phyloP scores from a whole-genome alignment of 306 rosid species.

The Urtica urens region DNA sequence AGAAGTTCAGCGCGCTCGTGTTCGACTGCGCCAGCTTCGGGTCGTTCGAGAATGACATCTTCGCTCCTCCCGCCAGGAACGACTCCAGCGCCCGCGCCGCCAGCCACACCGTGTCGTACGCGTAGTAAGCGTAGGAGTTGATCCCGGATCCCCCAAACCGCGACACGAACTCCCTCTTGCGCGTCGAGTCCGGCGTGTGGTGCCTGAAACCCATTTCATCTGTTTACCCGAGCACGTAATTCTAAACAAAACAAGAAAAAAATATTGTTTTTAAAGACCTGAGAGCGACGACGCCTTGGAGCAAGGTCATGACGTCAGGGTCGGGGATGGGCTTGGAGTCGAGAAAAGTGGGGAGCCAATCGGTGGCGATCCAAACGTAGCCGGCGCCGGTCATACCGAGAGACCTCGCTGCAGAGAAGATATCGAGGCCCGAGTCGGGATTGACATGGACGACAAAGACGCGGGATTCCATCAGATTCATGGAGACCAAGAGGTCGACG shows the following conservation, averaged over 20 bases:
- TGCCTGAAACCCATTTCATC: no score
- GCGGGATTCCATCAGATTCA: slow-evolving; percentile 89
- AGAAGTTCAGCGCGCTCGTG: slow-evolving; percentile 40
- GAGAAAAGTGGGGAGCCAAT: slow-evolving; percentile 77
- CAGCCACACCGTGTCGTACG: slow-evolving; percentile 83
- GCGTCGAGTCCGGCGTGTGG: slow-evolving; percentile 24
- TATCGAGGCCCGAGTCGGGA: slow-evolving; percentile 65
- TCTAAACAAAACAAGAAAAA: no score
- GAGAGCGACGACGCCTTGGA: slow-evolving; percentile 78
- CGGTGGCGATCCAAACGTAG: slow-evolving; percentile 84
- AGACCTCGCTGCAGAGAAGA: slow-evolving; percentile 47
- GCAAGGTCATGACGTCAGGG: slow-evolving; percentile 31
- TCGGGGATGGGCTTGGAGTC: slow-evolving; percentile 39
- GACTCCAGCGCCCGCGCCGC: slow-evolving; percentile 67
- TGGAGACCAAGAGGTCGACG: slow-evolving; percentile 34
- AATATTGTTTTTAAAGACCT: slow-evolving; percentile 33
- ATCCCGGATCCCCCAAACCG: slow-evolving; percentile 34
- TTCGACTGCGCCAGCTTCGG: slow-evolving; percentile 42
- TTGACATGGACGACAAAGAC: slow-evolving; percentile 78
- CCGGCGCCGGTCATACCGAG: slow-evolving; percentile 49
- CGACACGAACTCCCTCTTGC: slow-evolving; percentile 33
- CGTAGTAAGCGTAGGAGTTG: slow-evolving; percentile 76
- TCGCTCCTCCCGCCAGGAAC: slow-evolving; percentile 53
- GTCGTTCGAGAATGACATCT: slow-evolving; percentile 56
- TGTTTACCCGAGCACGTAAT: no score